phyloP scores from a whole-genome alignment of 73 alveolate genomes.

The Stentor coeruleus region DNA sequence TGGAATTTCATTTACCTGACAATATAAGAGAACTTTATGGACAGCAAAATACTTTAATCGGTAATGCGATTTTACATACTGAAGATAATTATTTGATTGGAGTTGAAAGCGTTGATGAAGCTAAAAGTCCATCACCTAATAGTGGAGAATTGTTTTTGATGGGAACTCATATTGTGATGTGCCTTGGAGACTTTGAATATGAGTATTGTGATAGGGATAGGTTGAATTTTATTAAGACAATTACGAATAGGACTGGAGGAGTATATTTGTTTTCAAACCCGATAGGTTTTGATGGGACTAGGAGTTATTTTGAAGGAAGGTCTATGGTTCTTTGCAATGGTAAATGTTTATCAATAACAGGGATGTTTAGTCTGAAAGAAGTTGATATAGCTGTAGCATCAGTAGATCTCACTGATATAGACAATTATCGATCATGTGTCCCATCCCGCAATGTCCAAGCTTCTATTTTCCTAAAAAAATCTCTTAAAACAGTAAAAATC shows the following conservation, averaged over 20 bases:
- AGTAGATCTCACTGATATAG: not conserved
- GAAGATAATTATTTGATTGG: slow-evolving; percentile 60
- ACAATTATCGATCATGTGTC: not conserved
- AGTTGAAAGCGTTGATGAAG: slow-evolving; percentile 73
- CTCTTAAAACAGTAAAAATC: not conserved
- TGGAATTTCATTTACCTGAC: slow-evolving; percentile 52
- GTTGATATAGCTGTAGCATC: slow-evolving; percentile 66
- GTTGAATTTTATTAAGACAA: not conserved
- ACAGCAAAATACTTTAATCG: slow-evolving; percentile 48
- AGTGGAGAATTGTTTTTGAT: slow-evolving; percentile 38
- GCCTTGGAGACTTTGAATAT: slow-evolving; percentile 67
- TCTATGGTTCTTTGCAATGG: slow-evolving; percentile 83
- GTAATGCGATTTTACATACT: slow-evolving; percentile 61
- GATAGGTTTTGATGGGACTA: slow-evolving; percentile 75
- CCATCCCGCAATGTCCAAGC: slow-evolving; percentile 18
- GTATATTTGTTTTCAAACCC: slow-evolving; percentile 52
- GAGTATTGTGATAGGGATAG: not conserved
- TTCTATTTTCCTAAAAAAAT: not conserved
- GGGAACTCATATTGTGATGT: slow-evolving; percentile 72
- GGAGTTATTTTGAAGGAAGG: slow-evolving; percentile 84
- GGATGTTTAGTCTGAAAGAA: slow-evolving; percentile 70
- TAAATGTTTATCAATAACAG: slow-evolving; percentile 55
- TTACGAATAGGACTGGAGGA: slow-evolving; percentile 67
- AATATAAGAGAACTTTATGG: slow-evolving; percentile 39
- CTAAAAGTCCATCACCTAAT: slow-evolving; percentile 56